Conservation (phyloP, 1,139 yeast genomes). For the Hansenula lynferdii region DNA sequence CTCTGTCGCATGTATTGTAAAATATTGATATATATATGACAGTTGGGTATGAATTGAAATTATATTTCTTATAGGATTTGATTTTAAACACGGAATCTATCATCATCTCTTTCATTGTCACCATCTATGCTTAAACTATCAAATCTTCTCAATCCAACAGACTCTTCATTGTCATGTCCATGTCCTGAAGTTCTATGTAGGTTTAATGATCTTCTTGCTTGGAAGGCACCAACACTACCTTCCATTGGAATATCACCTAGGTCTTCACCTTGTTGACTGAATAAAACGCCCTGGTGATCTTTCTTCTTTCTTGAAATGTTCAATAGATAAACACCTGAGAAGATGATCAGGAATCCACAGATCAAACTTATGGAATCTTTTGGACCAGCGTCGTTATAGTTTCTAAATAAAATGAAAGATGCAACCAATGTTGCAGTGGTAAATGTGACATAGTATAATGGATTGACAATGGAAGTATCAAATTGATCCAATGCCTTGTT, state of each 20-base stretch:
- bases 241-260: slow-evolving; percentile 78
- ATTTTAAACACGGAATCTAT: slow-evolving; percentile 19
- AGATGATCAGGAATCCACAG: slow-evolving; percentile 83
- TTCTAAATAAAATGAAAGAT: slow-evolving; percentile 79
- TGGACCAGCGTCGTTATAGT: slow-evolving; percentile 80
- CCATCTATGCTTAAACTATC: slow-evolving; percentile 58
- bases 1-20: no score
- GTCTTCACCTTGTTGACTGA: slow-evolving; percentile 44
- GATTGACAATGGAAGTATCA: slow-evolving; percentile 90
- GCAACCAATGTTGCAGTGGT: slow-evolving; percentile 87
- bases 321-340: slow-evolving; percentile 80
- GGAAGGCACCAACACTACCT: slow-evolving; percentile 81
- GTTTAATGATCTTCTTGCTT: slow-evolving; percentile 42
- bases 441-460: slow-evolving; percentile 85
- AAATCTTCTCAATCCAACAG: slow-evolving; percentile 55
- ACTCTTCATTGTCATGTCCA: slow-evolving; percentile 40
- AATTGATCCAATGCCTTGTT: slow-evolving; percentile 92
- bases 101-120: slow-evolving; percentile 14
- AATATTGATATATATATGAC: no score
- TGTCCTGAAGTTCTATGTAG: slow-evolving; percentile 33
- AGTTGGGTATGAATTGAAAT: background rate
- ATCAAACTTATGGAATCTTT: slow-evolving; percentile 81
- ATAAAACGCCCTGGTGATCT: slow-evolving; percentile 19
- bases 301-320: slow-evolving; percentile 69
- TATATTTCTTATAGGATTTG: background rate